These are phyloP conservation scores for Pseudoscleropodium purum DNA, from an alignment of 225 moss, liverwort and hornwort genomes.

Conservation along the genomic window DNA sequence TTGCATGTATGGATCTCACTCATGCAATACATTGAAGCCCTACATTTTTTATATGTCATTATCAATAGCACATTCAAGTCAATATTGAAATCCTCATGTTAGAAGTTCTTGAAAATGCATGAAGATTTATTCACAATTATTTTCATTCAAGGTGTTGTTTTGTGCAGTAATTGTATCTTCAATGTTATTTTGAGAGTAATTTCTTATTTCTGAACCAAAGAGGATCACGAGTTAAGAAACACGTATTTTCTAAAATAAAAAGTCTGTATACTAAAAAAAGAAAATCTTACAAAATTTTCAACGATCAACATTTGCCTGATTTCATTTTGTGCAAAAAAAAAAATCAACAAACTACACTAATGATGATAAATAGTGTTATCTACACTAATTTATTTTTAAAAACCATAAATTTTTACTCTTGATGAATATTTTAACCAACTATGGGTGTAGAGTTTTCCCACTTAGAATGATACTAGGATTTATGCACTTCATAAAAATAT, in stretches of 20 bases:
- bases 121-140: background rate
- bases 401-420: too few relatives aligned
- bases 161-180: too few relatives aligned
- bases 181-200: background rate
- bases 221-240: background rate
- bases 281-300: too few relatives aligned
- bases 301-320: background rate
- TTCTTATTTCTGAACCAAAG: background rate
- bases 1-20: background rate
- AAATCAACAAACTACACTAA: accelerated
- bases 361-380: too few relatives aligned
- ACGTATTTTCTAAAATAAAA: accelerated
- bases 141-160: background rate
- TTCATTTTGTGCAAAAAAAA: background rate
- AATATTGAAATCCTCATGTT: background rate
- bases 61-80: too few relatives aligned
- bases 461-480: too few relatives aligned
- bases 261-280: accelerated
- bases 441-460: too few relatives aligned
- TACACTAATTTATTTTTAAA: too few relatives aligned
- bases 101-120: background rate
- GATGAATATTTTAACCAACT: too few relatives aligned
- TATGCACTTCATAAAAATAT: too few relatives aligned
- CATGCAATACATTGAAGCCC: too few relatives aligned
- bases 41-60: too few relatives aligned